Conservation (phyloP, 78 protist genomes). For the Dictyostelium discoideum region DNA sequence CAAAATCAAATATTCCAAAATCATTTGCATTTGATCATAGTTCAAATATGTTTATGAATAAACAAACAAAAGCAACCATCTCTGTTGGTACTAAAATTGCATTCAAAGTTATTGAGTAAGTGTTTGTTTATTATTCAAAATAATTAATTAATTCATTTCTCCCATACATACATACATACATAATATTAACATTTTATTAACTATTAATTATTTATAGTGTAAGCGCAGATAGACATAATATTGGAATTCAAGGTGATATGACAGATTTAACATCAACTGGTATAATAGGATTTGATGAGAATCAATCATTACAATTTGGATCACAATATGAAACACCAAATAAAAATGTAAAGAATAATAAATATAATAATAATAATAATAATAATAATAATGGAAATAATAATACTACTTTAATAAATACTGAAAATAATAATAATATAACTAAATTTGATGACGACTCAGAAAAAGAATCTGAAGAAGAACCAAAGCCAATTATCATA, state of each 20-base stretch:
- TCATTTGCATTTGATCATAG: constrained; percentile 47
- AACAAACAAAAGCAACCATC: constrained; percentile 11
- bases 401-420: background rate
- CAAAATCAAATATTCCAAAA: constrained; percentile 17
- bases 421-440: background rate
- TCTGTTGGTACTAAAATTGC: constrained; percentile 65
- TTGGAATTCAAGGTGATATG: constrained; percentile 58
- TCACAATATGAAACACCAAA: constrained; percentile 4
- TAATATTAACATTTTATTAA: too few relatives aligned
- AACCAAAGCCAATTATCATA: background rate
- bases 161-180: too few relatives aligned
- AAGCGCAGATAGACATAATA: constrained; percentile 32
- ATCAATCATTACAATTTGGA: background rate
- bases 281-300: constrained; percentile 39
- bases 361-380: background rate
- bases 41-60: constrained; percentile 64
- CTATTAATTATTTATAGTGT: constrained; percentile 6
- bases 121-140: too few relatives aligned
- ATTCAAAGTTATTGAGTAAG: constrained; percentile 56
- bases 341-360: background rate
- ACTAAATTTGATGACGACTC: background rate
- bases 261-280: background rate
- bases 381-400: background rate
- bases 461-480: background rate
- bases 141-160: too few relatives aligned